phyloP scores from a whole-genome alignment of 345 rosid genomes.

The Nephelium lappaceum region DNA sequence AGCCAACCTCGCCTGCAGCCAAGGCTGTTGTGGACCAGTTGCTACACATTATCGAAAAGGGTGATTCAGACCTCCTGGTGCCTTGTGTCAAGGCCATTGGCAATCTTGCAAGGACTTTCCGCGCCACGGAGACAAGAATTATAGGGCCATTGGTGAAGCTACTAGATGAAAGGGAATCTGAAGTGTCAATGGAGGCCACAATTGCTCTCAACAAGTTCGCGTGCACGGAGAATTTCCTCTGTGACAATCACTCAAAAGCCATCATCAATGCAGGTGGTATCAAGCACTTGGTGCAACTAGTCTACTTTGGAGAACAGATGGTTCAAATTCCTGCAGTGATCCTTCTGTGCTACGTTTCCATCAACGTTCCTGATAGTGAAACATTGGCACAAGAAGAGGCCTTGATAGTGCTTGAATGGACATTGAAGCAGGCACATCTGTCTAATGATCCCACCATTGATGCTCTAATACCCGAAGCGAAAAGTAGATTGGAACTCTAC shows the following conservation, averaged over 20 bases:
- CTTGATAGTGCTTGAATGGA: conserved; percentile 73
- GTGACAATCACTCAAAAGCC: conserved; percentile 57
- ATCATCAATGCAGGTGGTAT: conserved; percentile 61
- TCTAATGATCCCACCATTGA: conserved; percentile 44
- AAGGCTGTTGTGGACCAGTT: conserved; percentile 72
- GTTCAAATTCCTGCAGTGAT: conserved; percentile 60
- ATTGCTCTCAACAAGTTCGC: conserved; percentile 67
- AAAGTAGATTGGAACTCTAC: conserved; percentile 65
- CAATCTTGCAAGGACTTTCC: conserved; percentile 77
- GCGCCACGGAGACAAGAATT: conserved; percentile 67
- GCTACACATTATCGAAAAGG: conserved; percentile 50
- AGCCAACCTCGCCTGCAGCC: conserved; percentile 75
- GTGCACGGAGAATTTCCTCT: conserved; percentile 57
- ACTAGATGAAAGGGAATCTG: conserved; percentile 66
- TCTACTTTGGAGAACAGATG: conserved; percentile 67
- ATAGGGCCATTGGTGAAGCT: conserved; percentile 67
- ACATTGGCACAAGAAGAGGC: conserved; percentile 71
- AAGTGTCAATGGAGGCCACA: conserved; percentile 57
- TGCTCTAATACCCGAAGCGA: conserved; percentile 63
- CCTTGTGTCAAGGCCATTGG: conserved; percentile 69
- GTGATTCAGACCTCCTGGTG: conserved; percentile 49
- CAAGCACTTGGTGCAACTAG: conserved; percentile 61
- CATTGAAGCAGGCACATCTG: conserved; percentile 67
- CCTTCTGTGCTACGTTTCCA: conserved; percentile 52
- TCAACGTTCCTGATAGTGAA: conserved; percentile 63